Evolutionary conservation across 2,329 filamentous ascomycete species (phyloP), one percentile per base, ranked within the genome.

Genomic region (Graphilbum ipis-grandicollis): DNA sequence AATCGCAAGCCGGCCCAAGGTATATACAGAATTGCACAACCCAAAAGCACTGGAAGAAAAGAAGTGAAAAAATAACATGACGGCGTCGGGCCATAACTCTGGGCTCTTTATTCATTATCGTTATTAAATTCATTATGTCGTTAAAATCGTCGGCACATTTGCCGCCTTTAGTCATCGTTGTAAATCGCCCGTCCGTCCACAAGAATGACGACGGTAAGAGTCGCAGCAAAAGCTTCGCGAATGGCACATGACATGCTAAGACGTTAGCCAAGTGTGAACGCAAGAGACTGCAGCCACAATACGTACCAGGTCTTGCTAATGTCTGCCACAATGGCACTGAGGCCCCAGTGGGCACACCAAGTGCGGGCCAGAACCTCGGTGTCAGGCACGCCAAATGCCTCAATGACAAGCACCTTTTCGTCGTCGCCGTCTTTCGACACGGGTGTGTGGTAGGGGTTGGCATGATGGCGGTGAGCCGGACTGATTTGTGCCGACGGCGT

Each of bases 321-420:
- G 52, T 83, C 75, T 9, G 77, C 77, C 40, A 83, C 68, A 15
- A 85, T 58, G 1, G 79, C 79, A 48, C 68, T 75, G 47, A 82
- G 55, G 3, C 79, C 79, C 69, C 77, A 81, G 47, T 82, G 75
- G 38, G 76, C 69, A 51, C 79, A 84, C 79, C 79, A 85, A 7
- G 79, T 78, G 43, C 79, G 61, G 1, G 75, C 79, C 47, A 85
- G 65, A 4, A 83, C 79, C 53, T 84, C 79, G 45, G 84, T 83
- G 52, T 84, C 79, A 34, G 62, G 62, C 18, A 79, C 76, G 1
- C 79, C 79, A 50, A 80, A 75, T 1, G 78, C 75, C 55, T 84
- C 76, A 13, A 84, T 65, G 5, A 78, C 74, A 9, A 85, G 59
- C 4, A 85, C 77, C 46, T 69, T 68, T 45, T 79, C 76, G 19